Evolutionary conservation across 2,329 filamentous ascomycete species (phyloP).

Genomic region (Teratosphaeriaceae sp.): DNA sequence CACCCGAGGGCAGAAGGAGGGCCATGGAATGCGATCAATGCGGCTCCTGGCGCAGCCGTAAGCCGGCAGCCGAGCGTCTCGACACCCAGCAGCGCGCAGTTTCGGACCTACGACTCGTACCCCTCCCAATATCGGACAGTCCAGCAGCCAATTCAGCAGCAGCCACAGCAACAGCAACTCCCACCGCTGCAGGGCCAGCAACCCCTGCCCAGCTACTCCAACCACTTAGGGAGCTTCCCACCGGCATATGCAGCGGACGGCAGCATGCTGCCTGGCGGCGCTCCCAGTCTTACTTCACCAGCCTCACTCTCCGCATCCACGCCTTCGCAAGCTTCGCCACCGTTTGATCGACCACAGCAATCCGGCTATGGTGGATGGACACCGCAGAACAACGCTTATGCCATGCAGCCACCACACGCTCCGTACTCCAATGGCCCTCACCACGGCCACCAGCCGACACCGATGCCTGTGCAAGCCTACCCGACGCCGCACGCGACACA

Average conservation of each 20-base stretch:
- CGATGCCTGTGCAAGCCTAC: slow-evolving; percentile 8
- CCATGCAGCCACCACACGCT: slow-evolving; percentile 15
- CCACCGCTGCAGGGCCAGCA: slow-evolving; percentile 11
- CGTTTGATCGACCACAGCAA: slow-evolving; percentile 13
- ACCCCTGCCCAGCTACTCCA: slow-evolving; percentile 10
- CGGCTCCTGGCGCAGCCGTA: slow-evolving; percentile 20
- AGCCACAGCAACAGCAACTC: slow-evolving; percentile 10
- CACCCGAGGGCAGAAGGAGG: slow-evolving; percentile 23
- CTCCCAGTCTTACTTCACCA: slow-evolving; percentile 23
- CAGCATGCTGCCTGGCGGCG: slow-evolving; percentile 10
- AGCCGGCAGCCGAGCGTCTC: slow-evolving; percentile 18
- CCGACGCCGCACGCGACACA: slow-evolving; percentile 10
- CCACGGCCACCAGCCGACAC: slow-evolving; percentile 6
- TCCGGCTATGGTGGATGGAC: slow-evolving; percentile 16
- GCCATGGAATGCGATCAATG: slow-evolving; percentile 36
- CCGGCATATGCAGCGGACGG: slow-evolving; percentile 18
- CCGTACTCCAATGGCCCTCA: slow-evolving; percentile 14
- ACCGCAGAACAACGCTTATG: slow-evolving; percentile 14
- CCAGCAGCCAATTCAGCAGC: not conserved
- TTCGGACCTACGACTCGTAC: slow-evolving; percentile 25
- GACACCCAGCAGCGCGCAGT: slow-evolving; percentile 18
- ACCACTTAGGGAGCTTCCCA: slow-evolving; percentile 22
- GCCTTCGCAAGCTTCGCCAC: slow-evolving; percentile 21
- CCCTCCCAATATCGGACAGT: slow-evolving; percentile 9
- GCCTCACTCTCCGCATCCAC: slow-evolving; percentile 19